Conservation (phyloP, 2,329 filamentous ascomycete species). For the Diplodia corticola region DNA sequence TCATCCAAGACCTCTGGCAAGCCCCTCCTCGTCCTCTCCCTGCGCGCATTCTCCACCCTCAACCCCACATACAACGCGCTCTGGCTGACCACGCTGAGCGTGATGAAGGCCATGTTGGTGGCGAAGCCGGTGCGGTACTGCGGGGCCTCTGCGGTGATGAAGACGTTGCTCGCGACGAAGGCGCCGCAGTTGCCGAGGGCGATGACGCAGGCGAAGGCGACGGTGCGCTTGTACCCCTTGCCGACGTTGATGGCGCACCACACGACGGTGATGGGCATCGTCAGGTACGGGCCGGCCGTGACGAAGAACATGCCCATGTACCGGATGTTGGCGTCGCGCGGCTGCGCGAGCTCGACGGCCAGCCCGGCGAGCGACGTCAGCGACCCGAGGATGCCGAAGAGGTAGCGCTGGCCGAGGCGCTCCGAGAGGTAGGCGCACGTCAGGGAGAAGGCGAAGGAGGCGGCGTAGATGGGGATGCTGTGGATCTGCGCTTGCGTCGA, state of each 20-base stretch:
- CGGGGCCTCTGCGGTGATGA: conserved; percentile 21
- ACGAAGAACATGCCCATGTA: conserved; percentile 24
- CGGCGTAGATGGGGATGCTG: conserved; percentile 42
- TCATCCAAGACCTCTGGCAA: conserved; percentile 16
- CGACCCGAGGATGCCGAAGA: conserved; percentile 55
- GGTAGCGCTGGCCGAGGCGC: conserved; percentile 52
- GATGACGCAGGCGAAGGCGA: conserved; percentile 18
- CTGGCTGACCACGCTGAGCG: conserved; percentile 25
- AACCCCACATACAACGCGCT: conserved; percentile 25
- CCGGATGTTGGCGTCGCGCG: background rate
- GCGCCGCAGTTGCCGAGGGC: conserved; percentile 24
- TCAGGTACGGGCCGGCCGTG: conserved; percentile 9
- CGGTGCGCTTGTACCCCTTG: conserved; percentile 20
- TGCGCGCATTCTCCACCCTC: conserved; percentile 21
- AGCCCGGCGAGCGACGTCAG: conserved; percentile 51
- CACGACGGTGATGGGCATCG: conserved; percentile 19
- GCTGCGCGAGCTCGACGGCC: conserved; percentile 17
- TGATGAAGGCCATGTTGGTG: conserved; percentile 27
- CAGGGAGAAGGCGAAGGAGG: conserved; percentile 42
- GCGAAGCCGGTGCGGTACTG: conserved; percentile 25
- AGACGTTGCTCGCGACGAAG: conserved; percentile 21
- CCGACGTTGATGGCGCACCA: conserved; percentile 21
- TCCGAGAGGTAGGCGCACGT: conserved; percentile 53
- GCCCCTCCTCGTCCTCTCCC: conserved; percentile 4
- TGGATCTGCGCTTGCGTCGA: conserved; percentile 42